Evolutionary conservation across 2,329 filamentous ascomycete species (phyloP).

Genomic region (Diaporthe citri): DNA sequence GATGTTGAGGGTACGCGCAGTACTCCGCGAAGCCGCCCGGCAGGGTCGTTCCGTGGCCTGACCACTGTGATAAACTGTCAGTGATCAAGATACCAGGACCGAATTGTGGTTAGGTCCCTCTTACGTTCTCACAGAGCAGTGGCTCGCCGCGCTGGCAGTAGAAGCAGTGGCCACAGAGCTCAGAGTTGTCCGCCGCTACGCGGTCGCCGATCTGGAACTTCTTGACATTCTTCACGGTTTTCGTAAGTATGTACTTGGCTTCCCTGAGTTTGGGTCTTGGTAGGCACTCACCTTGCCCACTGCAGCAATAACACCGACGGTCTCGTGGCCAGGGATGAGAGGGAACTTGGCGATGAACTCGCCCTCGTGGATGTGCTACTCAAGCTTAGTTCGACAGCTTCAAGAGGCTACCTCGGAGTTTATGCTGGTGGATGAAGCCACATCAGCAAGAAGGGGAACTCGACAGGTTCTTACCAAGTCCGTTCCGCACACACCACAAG

Average conservation of each 20-base stretch:
- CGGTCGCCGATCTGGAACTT: slow-evolving; percentile 72
- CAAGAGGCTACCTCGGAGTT: neutral
- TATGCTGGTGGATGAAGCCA: neutral
- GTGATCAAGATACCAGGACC: neutral
- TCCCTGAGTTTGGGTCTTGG: neutral
- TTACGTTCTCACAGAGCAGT: slow-evolving; percentile 73
- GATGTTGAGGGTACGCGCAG: slow-evolving; percentile 63
- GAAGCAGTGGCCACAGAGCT: slow-evolving; percentile 79
- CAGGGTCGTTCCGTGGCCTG: slow-evolving; percentile 75
- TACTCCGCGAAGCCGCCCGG: slow-evolving; percentile 82
- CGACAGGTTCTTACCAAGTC: slow-evolving; percentile 51
- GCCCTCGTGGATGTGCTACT: slow-evolving; percentile 73
- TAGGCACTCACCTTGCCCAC: slow-evolving; percentile 53
- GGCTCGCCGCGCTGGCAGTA: slow-evolving; percentile 78
- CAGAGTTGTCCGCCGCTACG: slow-evolving; percentile 73
- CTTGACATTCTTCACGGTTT: slow-evolving; percentile 61
- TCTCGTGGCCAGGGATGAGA: slow-evolving; percentile 77
- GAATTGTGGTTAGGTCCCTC: slow-evolving; percentile 27
- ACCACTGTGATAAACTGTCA: slow-evolving; percentile 56
- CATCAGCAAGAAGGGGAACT: neutral
- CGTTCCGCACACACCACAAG: slow-evolving; percentile 72
- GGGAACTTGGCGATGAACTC: slow-evolving; percentile 76
- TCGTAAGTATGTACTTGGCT: neutral
- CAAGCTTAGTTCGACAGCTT: slow-evolving; percentile 26
- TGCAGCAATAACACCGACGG: slow-evolving; percentile 73